Evolutionary conservation across 106 monocot species (phyloP), one percentile per base, ranked within the genome.

Genomic region (Acorus gramineus): DNA sequence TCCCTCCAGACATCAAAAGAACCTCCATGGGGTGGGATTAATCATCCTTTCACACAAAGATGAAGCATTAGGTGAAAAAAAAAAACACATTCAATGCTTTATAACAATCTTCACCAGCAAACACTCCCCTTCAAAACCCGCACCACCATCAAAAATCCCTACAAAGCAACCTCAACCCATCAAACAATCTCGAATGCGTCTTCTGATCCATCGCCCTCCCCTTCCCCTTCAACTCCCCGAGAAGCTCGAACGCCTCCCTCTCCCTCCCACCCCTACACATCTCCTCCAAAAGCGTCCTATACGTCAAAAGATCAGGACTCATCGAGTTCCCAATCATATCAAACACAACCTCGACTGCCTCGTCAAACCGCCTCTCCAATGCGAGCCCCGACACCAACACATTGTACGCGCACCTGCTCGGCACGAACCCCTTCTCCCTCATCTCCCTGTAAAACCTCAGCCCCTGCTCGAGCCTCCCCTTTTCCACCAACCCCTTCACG

Each of bases 91-190:
- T 28, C 28, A 28, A 28, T 28, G 28, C 28, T 28, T 28, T 28
- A 28, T 28, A 28, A 28, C 28, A 28, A 28, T 28, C 28, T 28
- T 28, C 28, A 28, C 28, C 28, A 28, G 1, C 28, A 28, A 28
- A 28, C 28, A 28, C 28, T 28, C 28, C 28, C 28, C 28, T 0
- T 28, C 28, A 28, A 28, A 28, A 28, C 28, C 28, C 28, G 28
- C 28, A 28, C 28, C 28, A 28, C 28, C 28, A 28, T 28, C 28
- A 28, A 28, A 28, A 28, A 28, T 28, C 28, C 28, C 28, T 28
- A 58, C 72, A 79, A 10, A 96, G 78, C 96, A 90, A 96, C 52
- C 85, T 90, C 72, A 96, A 61, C 48, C 96, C 90, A 12, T 85
- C 78, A 50, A 90, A 56, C 90, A 96, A 79, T 50, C 85, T 78